Percentiles rank a stretch among this genome's conserved stretches.
phyloP scores from a whole-genome alignment of 2,329 filamentous ascomycete species.

The Thielaviopsis populi region DNA sequence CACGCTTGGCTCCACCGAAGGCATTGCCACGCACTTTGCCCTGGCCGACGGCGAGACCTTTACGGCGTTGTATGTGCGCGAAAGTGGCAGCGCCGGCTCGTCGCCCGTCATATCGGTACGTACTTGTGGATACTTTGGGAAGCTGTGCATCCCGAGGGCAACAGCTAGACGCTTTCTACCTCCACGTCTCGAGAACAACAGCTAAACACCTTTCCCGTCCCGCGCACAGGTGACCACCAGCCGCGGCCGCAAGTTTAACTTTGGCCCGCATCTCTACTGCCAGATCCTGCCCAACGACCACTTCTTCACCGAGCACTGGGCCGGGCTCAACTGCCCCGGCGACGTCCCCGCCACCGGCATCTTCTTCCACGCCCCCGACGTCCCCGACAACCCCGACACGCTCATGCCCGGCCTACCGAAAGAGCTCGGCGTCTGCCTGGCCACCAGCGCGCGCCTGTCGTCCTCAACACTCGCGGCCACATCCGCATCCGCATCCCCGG shows the following conservation, averaged over 20 bases:
- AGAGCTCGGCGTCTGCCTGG: constrained; percentile 11
- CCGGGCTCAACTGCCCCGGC: constrained; percentile 9
- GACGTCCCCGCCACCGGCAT: constrained; percentile 6
- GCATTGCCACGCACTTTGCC: constrained; percentile 14
- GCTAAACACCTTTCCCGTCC: neutral
- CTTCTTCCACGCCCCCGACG: constrained; percentile 12
- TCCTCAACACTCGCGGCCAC: neutral
- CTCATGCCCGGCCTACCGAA: constrained; percentile 7
- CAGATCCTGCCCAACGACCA: constrained; percentile 10
- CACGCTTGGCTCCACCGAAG: constrained; percentile 4
- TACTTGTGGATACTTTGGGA: neutral
- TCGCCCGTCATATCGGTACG: constrained; percentile 10
- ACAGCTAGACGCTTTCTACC: too few species aligned
- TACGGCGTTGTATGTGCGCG: constrained; percentile 10
- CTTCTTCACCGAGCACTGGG: constrained; percentile 15
- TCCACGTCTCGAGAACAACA: neutral
- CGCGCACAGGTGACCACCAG: constrained; percentile 1
- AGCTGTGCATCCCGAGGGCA: too few species aligned
- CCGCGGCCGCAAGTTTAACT: constrained; percentile 10
- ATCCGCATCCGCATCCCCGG: neutral
- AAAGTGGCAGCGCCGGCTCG: constrained; percentile 11
- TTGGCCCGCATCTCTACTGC: constrained; percentile 15
- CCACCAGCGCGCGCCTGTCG: neutral
- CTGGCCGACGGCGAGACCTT: constrained; percentile 3
- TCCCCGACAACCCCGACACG: constrained; percentile 9